Conservation (phyloP, 352 stramenopile species). For the Pilasporangium apinafurcum region DNA sequence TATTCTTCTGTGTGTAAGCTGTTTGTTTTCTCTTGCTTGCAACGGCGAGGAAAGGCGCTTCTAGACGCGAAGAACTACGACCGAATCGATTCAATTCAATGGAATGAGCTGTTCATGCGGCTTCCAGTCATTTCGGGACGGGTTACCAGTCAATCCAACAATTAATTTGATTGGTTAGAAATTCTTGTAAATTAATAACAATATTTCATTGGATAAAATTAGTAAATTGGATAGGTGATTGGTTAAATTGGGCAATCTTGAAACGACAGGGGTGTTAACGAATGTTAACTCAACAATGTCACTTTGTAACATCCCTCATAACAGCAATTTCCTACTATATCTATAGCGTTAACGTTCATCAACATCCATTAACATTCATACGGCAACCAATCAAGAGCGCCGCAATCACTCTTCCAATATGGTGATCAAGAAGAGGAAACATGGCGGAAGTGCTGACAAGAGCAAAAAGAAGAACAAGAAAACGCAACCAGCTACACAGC, state of each 20-base stretch:
- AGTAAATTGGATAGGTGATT: no score
- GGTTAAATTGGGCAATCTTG: conserved; percentile 17
- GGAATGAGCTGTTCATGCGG: not conserved
- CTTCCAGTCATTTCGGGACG: no score
- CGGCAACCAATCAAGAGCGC: not conserved
- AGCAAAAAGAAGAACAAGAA: conserved; percentile 32
- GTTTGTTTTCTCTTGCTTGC: not conserved
- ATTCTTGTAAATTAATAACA: no score
- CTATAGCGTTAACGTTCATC: not conserved
- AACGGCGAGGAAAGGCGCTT: no score
- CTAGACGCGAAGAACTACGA: no score
- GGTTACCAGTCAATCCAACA: no score
- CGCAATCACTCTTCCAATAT: conserved; percentile 9
- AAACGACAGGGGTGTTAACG: conserved; percentile 11
- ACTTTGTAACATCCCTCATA: not conserved
- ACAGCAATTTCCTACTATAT: no score
- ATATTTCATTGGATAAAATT: conserved; percentile 2
- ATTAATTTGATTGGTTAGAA: conserved; percentile 9
- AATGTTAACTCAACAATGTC: not conserved
- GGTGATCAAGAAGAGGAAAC: conserved; percentile 64
- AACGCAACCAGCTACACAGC: no score
- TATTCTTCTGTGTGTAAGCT: no score
- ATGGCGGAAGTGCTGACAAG: conserved; percentile 15
- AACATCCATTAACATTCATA: conserved; percentile 1
- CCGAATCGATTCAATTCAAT: not conserved